A percentile compares a stretch with the other conserved stretches of the same genome.
Conservation (phyloP, 768 basidiomycete species). For the Cyathus striatus region DNA sequence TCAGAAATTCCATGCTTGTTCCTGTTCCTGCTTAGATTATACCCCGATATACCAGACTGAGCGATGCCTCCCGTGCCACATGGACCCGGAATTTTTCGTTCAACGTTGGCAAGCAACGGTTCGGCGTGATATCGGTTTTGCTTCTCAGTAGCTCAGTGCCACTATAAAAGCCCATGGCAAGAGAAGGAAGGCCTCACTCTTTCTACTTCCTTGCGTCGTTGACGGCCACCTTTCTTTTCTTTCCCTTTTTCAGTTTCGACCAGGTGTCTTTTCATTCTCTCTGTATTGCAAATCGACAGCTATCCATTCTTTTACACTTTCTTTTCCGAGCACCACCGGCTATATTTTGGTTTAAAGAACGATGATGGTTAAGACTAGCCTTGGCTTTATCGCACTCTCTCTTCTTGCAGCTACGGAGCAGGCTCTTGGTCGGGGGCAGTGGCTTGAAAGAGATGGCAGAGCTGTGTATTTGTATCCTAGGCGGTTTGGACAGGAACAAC, state of each 20-base stretch:
- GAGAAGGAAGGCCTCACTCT: no score
- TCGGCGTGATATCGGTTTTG: no score
- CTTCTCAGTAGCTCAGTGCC: no score
- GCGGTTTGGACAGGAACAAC: slow-evolving; percentile 48
- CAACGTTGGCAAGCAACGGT: no score
- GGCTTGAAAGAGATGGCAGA: slow-evolving; percentile 42
- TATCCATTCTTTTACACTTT: slow-evolving; percentile 8
- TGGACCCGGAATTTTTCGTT: no score
- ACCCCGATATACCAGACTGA: no score
- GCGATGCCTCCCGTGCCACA: no score
- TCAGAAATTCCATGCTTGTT: no score
- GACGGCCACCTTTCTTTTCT: slow-evolving; percentile 32
- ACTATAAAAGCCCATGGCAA: no score
- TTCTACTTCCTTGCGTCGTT: slow-evolving; percentile 35
- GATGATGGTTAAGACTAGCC: slow-evolving; percentile 24
- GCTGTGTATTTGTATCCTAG: slow-evolving; percentile 45
- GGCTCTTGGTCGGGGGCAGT: slow-evolving; percentile 34
- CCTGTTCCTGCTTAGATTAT: no score
- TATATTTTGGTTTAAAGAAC: no score
- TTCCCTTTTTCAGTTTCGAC: slow-evolving; percentile 31
- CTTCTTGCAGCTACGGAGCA: slow-evolving; percentile 22
- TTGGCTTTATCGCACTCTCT: slow-evolving; percentile 17
- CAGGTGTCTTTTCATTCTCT: slow-evolving; percentile 33
- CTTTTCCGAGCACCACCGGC: neutral
- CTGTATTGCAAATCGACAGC: slow-evolving; percentile 2